phyloP scores from a whole-genome alignment of 257 asterid species.

The Marsdenia floribunda region DNA sequence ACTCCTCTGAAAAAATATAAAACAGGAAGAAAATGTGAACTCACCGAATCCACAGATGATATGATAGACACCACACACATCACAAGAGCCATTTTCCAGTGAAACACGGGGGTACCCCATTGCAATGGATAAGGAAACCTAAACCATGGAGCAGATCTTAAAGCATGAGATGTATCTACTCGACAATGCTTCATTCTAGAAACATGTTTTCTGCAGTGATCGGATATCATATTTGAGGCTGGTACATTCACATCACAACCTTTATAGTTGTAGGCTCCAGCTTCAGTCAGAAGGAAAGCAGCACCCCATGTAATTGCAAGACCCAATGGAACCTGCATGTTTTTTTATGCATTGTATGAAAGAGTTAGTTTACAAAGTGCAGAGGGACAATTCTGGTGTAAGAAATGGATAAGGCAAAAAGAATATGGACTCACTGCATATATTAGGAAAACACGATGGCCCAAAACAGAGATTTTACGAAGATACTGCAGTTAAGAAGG shows the following conservation, averaged over 20 bases:
- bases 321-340: conserved; percentile 74
- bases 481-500: conserved; percentile 70
- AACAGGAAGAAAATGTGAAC: conserved; percentile 23
- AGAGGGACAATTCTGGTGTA: conserved; percentile 1
- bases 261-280: conserved; percentile 73
- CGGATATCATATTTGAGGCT: conserved; percentile 67
- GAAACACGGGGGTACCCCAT: conserved; percentile 91
- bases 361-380: neutral
- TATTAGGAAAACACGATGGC: conserved; percentile 84
- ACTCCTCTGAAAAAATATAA: neutral
- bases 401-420: neutral
- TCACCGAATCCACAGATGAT: conserved; percentile 92
- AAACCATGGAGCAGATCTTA: conserved; percentile 84
- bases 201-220: conserved; percentile 81
- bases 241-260: conserved; percentile 89
- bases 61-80: conserved; percentile 94
- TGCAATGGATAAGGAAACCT: conserved; percentile 94
- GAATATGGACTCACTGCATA: conserved; percentile 57
- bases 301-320: conserved; percentile 76
- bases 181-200: conserved; percentile 80
- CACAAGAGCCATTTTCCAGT: conserved; percentile 91
- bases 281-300: conserved; percentile 76
- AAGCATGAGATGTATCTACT: conserved; percentile 79
- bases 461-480: conserved; percentile 81
- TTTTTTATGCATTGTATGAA: neutral